These are phyloP conservation scores for Penicillium riverlandense DNA, from an alignment of 495 filamentous ascomycete species.

Conservation along the genomic window DNA sequence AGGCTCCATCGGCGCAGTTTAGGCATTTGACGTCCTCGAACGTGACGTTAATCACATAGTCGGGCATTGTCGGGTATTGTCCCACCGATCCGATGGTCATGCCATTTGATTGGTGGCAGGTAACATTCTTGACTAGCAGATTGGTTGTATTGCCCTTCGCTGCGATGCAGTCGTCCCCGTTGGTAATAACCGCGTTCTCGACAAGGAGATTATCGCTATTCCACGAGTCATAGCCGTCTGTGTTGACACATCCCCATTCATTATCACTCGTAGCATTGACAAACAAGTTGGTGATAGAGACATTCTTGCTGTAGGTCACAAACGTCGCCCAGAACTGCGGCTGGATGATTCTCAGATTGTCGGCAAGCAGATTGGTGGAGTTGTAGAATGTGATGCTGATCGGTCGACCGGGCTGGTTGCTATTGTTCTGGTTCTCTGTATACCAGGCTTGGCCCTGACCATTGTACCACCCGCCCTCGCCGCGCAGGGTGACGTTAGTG, in stretches of 20 bases:
- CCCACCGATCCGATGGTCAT: constrained; percentile 39
- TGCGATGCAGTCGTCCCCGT: constrained; percentile 32
- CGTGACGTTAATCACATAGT: constrained; percentile 18
- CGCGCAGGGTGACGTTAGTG: constrained; percentile 29
- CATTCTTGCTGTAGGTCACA: constrained; percentile 25
- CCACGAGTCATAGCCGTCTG: constrained; percentile 32
- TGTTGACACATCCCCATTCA: constrained; percentile 23
- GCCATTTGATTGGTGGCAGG: constrained; percentile 21
- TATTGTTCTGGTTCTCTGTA: constrained; percentile 13
- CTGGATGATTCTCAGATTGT: constrained; percentile 27
- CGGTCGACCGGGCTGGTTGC: constrained; percentile 38
- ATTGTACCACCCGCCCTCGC: constrained; percentile 33
- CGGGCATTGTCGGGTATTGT: constrained; percentile 23
- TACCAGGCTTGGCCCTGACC: constrained; percentile 44
- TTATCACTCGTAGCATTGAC: constrained; percentile 30
- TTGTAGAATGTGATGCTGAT: constrained; percentile 31
- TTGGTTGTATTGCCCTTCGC: constrained; percentile 36
- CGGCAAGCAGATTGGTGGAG: constrained; percentile 25
- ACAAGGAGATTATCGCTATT: constrained; percentile 22
- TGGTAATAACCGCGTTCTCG: constrained; percentile 24
- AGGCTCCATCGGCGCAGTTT: constrained; percentile 44
- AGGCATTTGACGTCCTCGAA: constrained; percentile 13
- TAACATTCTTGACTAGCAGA: constrained; percentile 23
- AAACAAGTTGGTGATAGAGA: constrained; percentile 31
- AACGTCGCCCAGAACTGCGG: constrained; percentile 40